Evolutionary conservation across 23 red algal genomes (phyloP).

Genomic region (Gracilaria domingensis): DNA sequence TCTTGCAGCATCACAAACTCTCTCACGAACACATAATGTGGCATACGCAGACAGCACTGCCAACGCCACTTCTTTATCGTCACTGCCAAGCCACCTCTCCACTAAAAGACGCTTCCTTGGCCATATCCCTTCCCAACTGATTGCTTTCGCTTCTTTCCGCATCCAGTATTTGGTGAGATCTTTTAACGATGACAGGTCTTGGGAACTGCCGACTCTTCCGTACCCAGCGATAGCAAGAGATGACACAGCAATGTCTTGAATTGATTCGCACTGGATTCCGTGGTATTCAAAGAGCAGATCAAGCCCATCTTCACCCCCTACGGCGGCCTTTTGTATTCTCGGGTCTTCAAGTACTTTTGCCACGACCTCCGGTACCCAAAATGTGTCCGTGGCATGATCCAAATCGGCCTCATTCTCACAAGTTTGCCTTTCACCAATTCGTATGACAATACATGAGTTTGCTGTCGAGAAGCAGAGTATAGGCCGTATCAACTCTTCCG

Average conservation of each 20-base stretch:
- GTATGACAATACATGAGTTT: constrained; percentile 10
- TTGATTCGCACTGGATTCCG: constrained; percentile 13
- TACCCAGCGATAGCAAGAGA: constrained; percentile 20
- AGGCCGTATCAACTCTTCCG: neutral
- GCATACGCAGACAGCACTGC: constrained; percentile 13
- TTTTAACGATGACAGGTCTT: neutral
- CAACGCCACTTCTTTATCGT: neutral
- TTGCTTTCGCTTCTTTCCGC: constrained; percentile 15
- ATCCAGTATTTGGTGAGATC: constrained; percentile 37
- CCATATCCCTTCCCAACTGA: constrained; percentile 17
- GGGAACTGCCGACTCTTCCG: neutral
- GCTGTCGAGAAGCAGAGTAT: constrained; percentile 28
- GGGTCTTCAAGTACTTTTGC: constrained; percentile 22
- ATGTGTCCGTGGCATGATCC: neutral
- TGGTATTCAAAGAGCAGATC: neutral
- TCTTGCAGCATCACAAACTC: constrained; percentile 15
- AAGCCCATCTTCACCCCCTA: constrained; percentile 11
- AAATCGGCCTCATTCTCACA: neutral
- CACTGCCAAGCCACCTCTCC: neutral
- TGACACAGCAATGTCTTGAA: constrained; percentile 25
- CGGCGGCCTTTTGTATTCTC: constrained; percentile 1
- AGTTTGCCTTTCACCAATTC: neutral
- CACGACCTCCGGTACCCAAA: constrained; percentile 11
- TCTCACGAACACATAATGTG: constrained; percentile 13
- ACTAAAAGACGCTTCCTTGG: neutral